Percentiles rank a stretch among this genome's conserved stretches.
phyloP scores from a whole-genome alignment of 2,329 filamentous ascomycete species.

The Ambrosiella xylebori region DNA sequence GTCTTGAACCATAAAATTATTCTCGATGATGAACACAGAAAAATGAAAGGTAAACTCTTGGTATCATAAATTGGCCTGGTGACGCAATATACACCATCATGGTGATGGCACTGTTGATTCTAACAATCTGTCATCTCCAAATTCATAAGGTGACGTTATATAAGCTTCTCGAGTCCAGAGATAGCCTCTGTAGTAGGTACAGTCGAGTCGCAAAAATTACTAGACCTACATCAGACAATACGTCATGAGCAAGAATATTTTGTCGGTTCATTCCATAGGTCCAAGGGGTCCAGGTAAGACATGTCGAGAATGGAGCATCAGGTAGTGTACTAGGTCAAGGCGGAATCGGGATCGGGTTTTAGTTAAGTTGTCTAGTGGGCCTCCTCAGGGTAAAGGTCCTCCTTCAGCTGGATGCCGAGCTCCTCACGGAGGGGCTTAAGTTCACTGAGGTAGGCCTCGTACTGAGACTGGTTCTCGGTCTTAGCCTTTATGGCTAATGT shows the following conservation, averaged over 20 bases:
- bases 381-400: conserved; percentile 72
- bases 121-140: background rate
- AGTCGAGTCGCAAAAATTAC: conserved; percentile 5
- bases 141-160: background rate
- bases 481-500: conserved; percentile 84
- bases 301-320: background rate
- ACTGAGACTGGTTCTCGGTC: conserved; percentile 96
- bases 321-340: background rate
- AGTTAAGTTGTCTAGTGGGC: conserved; percentile 24
- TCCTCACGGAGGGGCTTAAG: conserved; percentile 87
- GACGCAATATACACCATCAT: background rate
- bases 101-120: background rate
- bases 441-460: conserved; percentile 88
- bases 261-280: background rate
- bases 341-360: conserved; percentile 1
- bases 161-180: background rate
- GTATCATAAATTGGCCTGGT: background rate
- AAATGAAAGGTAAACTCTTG: background rate
- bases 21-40: background rate
- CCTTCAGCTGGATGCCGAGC: conserved; percentile 78
- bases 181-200: background rate
- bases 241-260: background rate
- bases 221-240: background rate
- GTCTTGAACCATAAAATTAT: background rate
- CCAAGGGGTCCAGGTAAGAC: conserved; percentile 1